Base-by-base conservation (phyloP, 75 land plant genomes). In the Larix kaempferi region DNA sequence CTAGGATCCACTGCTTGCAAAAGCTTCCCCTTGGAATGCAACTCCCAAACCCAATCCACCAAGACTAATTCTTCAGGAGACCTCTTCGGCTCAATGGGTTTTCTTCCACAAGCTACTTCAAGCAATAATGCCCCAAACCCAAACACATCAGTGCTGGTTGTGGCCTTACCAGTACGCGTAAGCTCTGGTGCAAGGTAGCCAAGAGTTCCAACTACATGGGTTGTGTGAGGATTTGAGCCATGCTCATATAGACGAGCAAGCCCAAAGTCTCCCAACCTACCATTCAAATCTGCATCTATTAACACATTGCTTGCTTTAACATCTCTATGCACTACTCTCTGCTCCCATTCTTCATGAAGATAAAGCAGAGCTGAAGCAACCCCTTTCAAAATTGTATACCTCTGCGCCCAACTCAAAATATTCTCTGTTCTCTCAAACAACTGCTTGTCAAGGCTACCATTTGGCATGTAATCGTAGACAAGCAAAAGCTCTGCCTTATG, bases 391-490 rank as follows among this genome's bases (percentile, higher is more conserved):
- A 91, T 79, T 58, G 73, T 75, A 14, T 78, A 62, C 57, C 94
- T 77, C 13, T 82, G 78, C 13, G 76, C 77, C 83, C 80, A 93
- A 27, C 76, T 81, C 74, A 93, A 79, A 44, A 83, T 29, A 25
- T 25, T 60, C 29, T 76, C 76, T 11, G 67, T 77, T 55, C 60
- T 59, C n/a, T 77, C 77, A 74, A 87, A 92, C 3, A 93, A 77
- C 56, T 76, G 27, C 67, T 78, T 89, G 77, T 91, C 96, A 8
- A 93, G 77, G 79, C 92, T 88, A 23, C 96, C 96, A 76, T 87
- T 87, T 15, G 82, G 86, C 97, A 94, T 90, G 55, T 77, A 89
- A 25, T 94, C 97, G 75, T 94, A 94, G 3, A 94, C 88, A 49
- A 94, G 76, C 26, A 89, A 60, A 23, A 92, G 77, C 56, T 74